Evolutionary conservation across 2,329 filamentous ascomycete species (phyloP).

Genomic region (Acarospora socialis): DNA sequence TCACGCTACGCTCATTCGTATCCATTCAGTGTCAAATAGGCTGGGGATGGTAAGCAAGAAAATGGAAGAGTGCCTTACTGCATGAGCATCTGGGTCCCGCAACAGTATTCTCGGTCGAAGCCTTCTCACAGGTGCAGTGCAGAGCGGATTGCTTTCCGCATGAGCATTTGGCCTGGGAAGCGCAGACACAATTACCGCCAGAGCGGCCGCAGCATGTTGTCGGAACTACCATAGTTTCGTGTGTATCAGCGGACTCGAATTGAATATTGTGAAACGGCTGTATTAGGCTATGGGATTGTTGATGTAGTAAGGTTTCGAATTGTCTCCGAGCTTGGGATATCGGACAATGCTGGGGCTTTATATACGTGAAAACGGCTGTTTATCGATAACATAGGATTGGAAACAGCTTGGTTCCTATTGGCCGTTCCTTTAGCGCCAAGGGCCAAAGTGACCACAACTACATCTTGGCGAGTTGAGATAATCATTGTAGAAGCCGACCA

Average conservation of each 20-base stretch:
- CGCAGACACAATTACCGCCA: slow-evolving; percentile 42
- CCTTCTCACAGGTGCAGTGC: slow-evolving; percentile 72
- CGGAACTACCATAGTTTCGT: slow-evolving; percentile 31
- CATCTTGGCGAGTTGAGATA: too few species aligned
- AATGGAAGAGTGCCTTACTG: slow-evolving; percentile 34
- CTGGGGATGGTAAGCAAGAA: slow-evolving; percentile 1
- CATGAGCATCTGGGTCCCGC: slow-evolving; percentile 68
- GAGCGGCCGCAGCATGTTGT: slow-evolving; percentile 46
- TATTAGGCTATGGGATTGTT: slow-evolving; percentile 6
- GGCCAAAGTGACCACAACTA: too few species aligned
- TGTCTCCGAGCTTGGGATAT: too few species aligned
- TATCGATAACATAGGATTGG: too few species aligned
- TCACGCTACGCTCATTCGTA: too few species aligned
- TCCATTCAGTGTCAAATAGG: slow-evolving; percentile 1
- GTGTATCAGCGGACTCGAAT: too few species aligned
- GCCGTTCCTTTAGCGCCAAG: too few species aligned
- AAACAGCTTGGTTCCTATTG: too few species aligned
- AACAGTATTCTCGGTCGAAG: slow-evolving; percentile 58
- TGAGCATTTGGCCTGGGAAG: slow-evolving; percentile 55
- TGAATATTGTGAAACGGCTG: too few species aligned
- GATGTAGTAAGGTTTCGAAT: slow-evolving; percentile 3
- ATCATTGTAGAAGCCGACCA: too few species aligned
- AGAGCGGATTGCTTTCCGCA: slow-evolving; percentile 81
- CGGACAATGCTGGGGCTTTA: too few species aligned
- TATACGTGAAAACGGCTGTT: too few species aligned